These are phyloP conservation scores for Delitschia confertaspora DNA, from an alignment of 495 filamentous ascomycete genomes.

Conservation along the genomic window DNA sequence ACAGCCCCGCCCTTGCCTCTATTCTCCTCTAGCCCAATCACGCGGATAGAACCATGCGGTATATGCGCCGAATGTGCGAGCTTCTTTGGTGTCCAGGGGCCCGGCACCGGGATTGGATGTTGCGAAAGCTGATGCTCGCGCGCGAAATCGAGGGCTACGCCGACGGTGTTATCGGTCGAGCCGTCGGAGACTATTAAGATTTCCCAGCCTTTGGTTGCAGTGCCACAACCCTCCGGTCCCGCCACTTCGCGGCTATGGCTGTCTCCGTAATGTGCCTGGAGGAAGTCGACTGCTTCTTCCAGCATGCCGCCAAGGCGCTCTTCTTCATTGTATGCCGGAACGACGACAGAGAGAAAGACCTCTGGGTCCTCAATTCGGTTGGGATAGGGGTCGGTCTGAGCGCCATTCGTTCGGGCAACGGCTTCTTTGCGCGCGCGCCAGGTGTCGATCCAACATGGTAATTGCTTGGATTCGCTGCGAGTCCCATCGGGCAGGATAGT, in stretches of 20 bases:
- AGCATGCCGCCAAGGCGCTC: constrained; percentile 73
- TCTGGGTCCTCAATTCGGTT: constrained; percentile 43
- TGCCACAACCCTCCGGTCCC: background rate
- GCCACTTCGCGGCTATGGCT: constrained; percentile 13
- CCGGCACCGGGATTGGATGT: constrained; percentile 27
- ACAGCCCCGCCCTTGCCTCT: constrained; percentile 93
- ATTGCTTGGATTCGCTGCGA: constrained; percentile 46
- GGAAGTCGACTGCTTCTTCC: constrained; percentile 79
- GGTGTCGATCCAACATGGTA: constrained; percentile 79
- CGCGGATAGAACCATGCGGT: constrained; percentile 60
- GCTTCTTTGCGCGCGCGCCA: constrained; percentile 47
- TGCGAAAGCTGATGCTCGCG: constrained; percentile 42
- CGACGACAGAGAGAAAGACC: constrained; percentile 73
- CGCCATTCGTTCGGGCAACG: constrained; percentile 32
- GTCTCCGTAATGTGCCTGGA: constrained; percentile 65
- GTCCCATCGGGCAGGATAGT: constrained; percentile 60
- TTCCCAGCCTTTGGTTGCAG: constrained; percentile 61
- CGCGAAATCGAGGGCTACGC: constrained; percentile 71
- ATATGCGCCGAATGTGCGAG: constrained; percentile 28
- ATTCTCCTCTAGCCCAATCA: constrained; percentile 68
- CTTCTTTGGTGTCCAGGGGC: constrained; percentile 28
- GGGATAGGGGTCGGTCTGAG: constrained; percentile 26
- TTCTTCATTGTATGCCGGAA: constrained; percentile 93
- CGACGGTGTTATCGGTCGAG: constrained; percentile 73
- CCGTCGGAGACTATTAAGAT: constrained; percentile 93